Base-by-base conservation (phyloP, 257 asterid genomes). In the Rhazya stricta region DNA sequence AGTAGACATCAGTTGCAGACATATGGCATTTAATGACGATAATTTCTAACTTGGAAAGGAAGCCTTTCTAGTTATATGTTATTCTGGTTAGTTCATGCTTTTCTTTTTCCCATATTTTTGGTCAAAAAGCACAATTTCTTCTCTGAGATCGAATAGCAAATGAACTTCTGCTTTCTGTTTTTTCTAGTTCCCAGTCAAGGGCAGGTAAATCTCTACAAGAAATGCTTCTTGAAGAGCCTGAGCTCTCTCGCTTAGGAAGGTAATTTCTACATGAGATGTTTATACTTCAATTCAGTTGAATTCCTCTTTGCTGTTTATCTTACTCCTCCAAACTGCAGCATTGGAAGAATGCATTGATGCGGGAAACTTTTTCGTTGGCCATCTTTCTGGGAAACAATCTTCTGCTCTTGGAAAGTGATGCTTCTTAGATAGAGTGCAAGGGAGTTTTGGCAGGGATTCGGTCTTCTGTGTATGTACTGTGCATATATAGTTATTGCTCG, bases 181-280 rank as follows among this genome's bases (percentile, higher is more conserved):
- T 63, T 46, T 75, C 78, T 61, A 87, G 91, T 80, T 80, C 75
- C 67, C 77, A 74, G 71, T 86, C 82, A 73, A 79, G 45, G 78
- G 29, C 77, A 30, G 80, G n/a, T 61, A 88, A 80, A 75, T 75
- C 92, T 34, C 82, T 93, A 25, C 92, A 86, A 46, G 89, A 91
- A 68, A 74, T 91, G 93, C 88, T 94, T 82, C 89, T 89, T 57
- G 89, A 89, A 77, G 96, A 88, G 76, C 97, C 96, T 12, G 94
- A 85, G 88, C 91, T 91, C 45, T 84, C 91, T 4, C 87, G 84
- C 41, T 66, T 93, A 80, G 96, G 90, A 83, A 86, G 95, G 96
- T 86, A 88, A 62, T 54, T 37, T 53, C 61, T 50, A 10, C 5
- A 51, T 34, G 10, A 16, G 51, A 45, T 30, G 10, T 25, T n/a